phyloP scores from a whole-genome alignment of 306 rosid species.

The Sesbania bispinosa region DNA sequence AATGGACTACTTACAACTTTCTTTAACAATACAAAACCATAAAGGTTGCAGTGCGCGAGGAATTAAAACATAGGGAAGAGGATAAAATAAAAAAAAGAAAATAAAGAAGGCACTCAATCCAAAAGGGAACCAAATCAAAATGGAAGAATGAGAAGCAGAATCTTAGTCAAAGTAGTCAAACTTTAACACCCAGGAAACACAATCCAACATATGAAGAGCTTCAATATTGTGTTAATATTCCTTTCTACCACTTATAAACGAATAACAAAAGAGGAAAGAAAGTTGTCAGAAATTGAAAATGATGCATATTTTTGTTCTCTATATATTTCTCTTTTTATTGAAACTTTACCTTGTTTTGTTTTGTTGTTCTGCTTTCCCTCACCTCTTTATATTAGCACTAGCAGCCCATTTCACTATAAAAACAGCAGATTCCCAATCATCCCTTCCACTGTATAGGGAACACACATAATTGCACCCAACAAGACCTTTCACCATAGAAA shows the following conservation, averaged over 20 bases:
- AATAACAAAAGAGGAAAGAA: not conserved
- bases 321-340: constrained; percentile 4
- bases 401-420: constrained; percentile 40
- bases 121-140: constrained; percentile 64
- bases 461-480: constrained; percentile 87
- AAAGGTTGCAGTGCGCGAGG: constrained; percentile 13
- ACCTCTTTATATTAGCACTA: not conserved
- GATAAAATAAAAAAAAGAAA: constrained; percentile 24
- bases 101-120: constrained; percentile 28
- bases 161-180: constrained; percentile 68
- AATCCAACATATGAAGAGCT: constrained; percentile 53
- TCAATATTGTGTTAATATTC: constrained; percentile 37
- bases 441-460: constrained; percentile 68
- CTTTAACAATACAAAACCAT: constrained; percentile 26
- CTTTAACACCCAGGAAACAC: constrained; percentile 51
- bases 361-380: not conserved
- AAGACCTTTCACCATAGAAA: constrained; percentile 44
- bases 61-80: constrained; percentile 9
- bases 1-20: constrained; percentile 12
- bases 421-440: constrained; percentile 76
- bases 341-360: not conserved
- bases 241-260: constrained; percentile 27
- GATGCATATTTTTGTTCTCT: constrained; percentile 13
- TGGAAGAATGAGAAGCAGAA: constrained; percentile 66
- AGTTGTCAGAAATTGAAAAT: constrained; percentile 14